Conservation (phyloP, 192 early-diverging fungal species). For the Backusella morwellensis region DNA sequence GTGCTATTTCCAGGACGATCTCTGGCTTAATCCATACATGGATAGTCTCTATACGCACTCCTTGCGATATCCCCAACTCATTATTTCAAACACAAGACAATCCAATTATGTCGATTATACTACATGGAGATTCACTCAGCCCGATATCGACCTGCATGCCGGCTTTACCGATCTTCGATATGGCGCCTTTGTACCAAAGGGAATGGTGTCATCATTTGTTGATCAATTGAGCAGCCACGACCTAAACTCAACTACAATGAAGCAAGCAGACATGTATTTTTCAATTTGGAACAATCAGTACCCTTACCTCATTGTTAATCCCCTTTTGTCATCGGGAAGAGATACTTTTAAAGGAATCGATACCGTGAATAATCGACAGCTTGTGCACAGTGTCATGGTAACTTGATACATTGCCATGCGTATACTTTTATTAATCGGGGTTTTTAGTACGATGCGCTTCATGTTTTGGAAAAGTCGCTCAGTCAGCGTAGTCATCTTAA, state of each 20-base stretch:
- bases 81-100: slow-evolving; percentile 50
- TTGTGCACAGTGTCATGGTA: slow-evolving; percentile 37
- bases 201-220: slow-evolving; percentile 45
- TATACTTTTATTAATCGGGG: no score
- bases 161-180: slow-evolving; percentile 57
- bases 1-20: slow-evolving; percentile 60
- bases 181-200: slow-evolving; percentile 46
- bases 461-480: slow-evolving; percentile 30
- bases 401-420: background rate
- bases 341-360: slow-evolving; percentile 43
- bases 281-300: slow-evolving; percentile 58
- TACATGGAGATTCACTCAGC: slow-evolving; percentile 50
- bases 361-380: slow-evolving; percentile 44
- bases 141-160: slow-evolving; percentile 44
- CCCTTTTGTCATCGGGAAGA: slow-evolving; percentile 42
- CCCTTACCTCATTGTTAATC: slow-evolving; percentile 51
- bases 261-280: slow-evolving; percentile 51
- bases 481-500: background rate
- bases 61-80: slow-evolving; percentile 39
- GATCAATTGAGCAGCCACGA: slow-evolving; percentile 40
- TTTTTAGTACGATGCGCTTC: slow-evolving; percentile 44
- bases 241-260: slow-evolving; percentile 35
- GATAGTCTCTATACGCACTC: slow-evolving; percentile 56
- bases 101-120: slow-evolving; percentile 47
- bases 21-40: slow-evolving; percentile 54